Evolutionary conservation across 352 stramenopile genomes (phyloP).

Genomic region (Phytophthora meadii): DNA sequence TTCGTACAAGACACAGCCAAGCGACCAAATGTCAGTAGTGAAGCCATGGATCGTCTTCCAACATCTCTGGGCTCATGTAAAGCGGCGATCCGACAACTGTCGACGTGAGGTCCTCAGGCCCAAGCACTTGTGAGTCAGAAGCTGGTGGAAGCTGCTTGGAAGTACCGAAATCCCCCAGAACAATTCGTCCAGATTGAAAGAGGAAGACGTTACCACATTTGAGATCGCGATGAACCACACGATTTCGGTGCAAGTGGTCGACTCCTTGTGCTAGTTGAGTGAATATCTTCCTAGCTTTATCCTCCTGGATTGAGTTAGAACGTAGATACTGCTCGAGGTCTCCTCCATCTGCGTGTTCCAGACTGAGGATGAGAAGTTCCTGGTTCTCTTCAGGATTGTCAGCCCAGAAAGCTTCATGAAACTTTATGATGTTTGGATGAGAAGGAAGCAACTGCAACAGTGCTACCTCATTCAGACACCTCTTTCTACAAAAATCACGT

Average conservation of each 20-base stretch:
- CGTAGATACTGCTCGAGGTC: conserved; percentile 61
- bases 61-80: conserved; percentile 62
- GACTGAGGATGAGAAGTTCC: conserved; percentile 50
- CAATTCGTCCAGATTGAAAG: conserved; percentile 12
- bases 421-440: conserved; percentile 63
- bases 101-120: conserved; percentile 34
- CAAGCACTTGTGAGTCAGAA: neutral
- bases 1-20: conserved; percentile 87
- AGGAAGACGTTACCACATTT: conserved; percentile 43
- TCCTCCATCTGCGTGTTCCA: conserved; percentile 70
- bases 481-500: conserved; percentile 18
- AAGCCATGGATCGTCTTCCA: conserved; percentile 65
- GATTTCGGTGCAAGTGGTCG: conserved; percentile 58
- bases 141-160: conserved; percentile 46
- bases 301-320: conserved; percentile 9
- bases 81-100: conserved; percentile 73
- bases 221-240: conserved; percentile 80
- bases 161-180: conserved; percentile 84
- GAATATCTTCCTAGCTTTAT: conserved; percentile 42
- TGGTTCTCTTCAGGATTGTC: conserved; percentile 4
- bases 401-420: conserved; percentile 65
- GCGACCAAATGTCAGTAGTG: conserved; percentile 78
- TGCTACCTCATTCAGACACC: conserved; percentile 55
- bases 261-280: conserved; percentile 88
- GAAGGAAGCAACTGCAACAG: conserved; percentile 53